Base-by-base conservation (phyloP, 371 early-diverging fungal species). In the Mucor saturninus region DNA sequence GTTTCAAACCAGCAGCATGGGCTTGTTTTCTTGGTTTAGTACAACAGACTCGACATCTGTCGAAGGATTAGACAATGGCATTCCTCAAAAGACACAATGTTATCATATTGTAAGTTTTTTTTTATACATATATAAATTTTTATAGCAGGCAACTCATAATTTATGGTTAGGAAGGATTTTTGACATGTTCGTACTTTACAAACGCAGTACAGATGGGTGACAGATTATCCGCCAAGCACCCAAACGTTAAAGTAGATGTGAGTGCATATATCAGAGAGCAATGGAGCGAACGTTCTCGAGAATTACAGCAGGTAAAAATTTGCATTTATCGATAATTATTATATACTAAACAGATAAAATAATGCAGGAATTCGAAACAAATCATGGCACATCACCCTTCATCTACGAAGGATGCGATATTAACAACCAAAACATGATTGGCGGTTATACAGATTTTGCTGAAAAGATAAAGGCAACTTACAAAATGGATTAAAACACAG, bases 401-500 rank as follows among this genome's bases (percentile, higher is more conserved):
- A 80, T 83, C 49, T 83, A 83, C 50, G 79, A 83, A 63, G 83
- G 83, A 4, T 83, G 83, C 48, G 71, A 60, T 48, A 51, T 67
- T 31, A 52, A 67, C 26, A 58, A 74, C n/a, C 71, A 73, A 50
- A 68, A 65, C 31, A 46, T 79, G 32, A 63, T 83, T 21, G 83
- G 83, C 3, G 83, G 83, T 7, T 83, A 81, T 42, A 74, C 65
- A 10, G 81, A 80, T n/a, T 81, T 83, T 73, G 78, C 78, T 30
- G 65, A 76, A 54, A 57, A 30, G 10, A 51, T 76, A n/a, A 74
- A 73, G 49, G 59, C 50, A 43, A 68, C 55, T 0, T 75, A 79
- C 42, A 74, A 62, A 39, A 54, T 69, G 15, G 61, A 60, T n/a
- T 43, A 14, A n/a, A 43, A n/a, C 5, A 43, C n/a, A 43, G 43